Evolutionary conservation across 306 rosid species (phyloP), one percentile per base, ranked within the genome.

Genomic region (Cucumis hystrix): DNA sequence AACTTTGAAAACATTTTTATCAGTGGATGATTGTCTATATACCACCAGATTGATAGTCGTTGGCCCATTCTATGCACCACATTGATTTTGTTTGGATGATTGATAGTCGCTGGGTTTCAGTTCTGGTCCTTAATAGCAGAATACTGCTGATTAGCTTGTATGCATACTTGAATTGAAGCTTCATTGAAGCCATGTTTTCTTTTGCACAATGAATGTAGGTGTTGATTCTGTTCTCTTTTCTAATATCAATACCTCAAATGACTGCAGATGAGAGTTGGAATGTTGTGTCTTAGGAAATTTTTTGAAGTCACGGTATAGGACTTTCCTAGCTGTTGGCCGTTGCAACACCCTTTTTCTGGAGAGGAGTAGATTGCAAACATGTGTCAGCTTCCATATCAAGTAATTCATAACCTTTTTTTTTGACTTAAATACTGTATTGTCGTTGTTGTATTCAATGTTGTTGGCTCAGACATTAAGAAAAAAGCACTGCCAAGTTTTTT

Each of bases 321-420:
- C 30, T 23, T 3, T 67, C 45, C 61, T 25, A 30, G 77, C 60
- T 49, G n/a, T 51, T 47, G 21, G 77, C 60, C 16, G 55, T 51
- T 47, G 21, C 18, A 4, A 1, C 8, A 1, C 41, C 60, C 14
- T n/a, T 45, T 69, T 69, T 69, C 39, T 70, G 75, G 75, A 70
- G 75, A 70, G 72, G 40, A 65, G 75, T 47, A 47, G 58, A 54
- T 63, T 11, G 77, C 63, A 54, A 73, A 18, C 63, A 30, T 73
- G 62, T 69, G 54, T 73, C 77, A 33, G 23, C 63, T 54, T 73
- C 77, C 62, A 73, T 52, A 73, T 73, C 77, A 73, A 73, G 77
- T 73, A 73, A 51, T 52, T 33, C 63, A 52, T 25, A 33, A 73
- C 62, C 76, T 73, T 73, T 73, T 73, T 73, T 52, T 43, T 47